Percentiles rank a stretch among this genome's conserved stretches.
Evolutionary conservation across 2,329 filamentous ascomycete species (phyloP).

Genomic region (Exutisphaerella laricina): DNA sequence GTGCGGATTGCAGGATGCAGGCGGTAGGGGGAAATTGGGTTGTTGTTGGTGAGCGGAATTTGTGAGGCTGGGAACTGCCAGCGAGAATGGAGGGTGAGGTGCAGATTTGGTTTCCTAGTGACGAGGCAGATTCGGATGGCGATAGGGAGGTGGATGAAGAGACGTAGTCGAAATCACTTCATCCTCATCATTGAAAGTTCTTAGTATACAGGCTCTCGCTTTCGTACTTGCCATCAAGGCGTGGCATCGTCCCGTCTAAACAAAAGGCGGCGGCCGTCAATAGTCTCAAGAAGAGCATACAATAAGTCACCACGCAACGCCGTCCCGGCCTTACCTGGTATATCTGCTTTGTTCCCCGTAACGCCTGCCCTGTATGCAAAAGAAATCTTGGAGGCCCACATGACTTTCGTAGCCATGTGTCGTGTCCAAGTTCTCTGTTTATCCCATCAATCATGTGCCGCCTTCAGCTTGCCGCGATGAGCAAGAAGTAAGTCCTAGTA

Average conservation of each 20-base stretch:
- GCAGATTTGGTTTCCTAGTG: no score
- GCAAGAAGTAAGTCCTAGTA: slow-evolving; percentile 19
- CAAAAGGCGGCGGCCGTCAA: neutral
- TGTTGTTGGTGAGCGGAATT: no score
- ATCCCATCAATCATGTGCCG: neutral
- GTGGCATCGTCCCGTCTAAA: neutral
- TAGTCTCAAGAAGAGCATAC: neutral
- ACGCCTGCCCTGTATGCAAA: slow-evolving; percentile 1
- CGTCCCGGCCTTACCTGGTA: slow-evolving; percentile 3
- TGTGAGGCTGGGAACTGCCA: no score
- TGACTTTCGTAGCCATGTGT: no score
- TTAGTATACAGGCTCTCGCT: neutral
- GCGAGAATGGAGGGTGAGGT: no score
- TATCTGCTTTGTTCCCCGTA: neutral
- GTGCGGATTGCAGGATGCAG: no score
- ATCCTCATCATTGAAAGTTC: no score
- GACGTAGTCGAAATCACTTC: no score
- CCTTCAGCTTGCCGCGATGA: neutral
- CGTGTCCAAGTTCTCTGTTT: slow-evolving; percentile 3
- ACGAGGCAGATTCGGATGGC: no score
- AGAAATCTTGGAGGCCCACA: neutral
- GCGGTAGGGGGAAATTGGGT: no score
- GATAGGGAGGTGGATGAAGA: no score
- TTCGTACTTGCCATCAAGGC: neutral
- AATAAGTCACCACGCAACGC: neutral